phyloP scores from a whole-genome alignment of 2,329 filamentous ascomycete genomes.

The Xylaria sp. region DNA sequence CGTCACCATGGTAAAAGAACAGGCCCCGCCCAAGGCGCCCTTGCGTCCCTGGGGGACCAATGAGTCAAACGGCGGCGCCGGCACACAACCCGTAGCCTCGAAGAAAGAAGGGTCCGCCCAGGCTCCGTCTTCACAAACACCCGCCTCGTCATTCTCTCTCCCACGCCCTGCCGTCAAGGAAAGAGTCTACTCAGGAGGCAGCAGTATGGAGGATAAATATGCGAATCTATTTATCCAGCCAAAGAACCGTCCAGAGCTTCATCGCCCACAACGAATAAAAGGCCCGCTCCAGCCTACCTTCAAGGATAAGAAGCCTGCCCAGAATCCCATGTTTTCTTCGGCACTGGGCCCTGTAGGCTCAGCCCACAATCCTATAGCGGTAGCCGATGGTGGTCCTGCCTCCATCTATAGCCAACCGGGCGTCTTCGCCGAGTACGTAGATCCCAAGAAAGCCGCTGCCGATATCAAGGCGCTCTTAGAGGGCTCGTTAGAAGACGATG shows the following conservation, averaged over 20 bases:
- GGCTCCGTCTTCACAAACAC: conserved; percentile 34
- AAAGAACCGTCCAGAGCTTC: conserved; percentile 67
- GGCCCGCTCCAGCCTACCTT: conserved; percentile 61
- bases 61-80: conserved; percentile 37
- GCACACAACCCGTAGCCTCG: conserved; percentile 24
- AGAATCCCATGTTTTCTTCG: conserved; percentile 62
- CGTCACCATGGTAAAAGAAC: conserved; percentile 60
- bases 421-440: conserved; percentile 72
- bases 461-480: conserved; percentile 86
- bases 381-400: conserved; percentile 43
- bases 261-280: conserved; percentile 61
- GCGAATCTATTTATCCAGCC: conserved; percentile 65
- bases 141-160: conserved; percentile 19
- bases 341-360: conserved; percentile 47
- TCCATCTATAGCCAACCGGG: conserved; percentile 53
- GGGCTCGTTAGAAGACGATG: conserved; percentile 80
- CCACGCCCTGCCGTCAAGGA: conserved; percentile 47
- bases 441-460: conserved; percentile 76
- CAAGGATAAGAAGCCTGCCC: conserved; percentile 60
- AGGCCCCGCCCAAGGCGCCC: conserved; percentile 58
- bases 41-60: conserved; percentile 54
- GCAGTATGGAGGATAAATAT: conserved; percentile 64
- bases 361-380: conserved; percentile 48
- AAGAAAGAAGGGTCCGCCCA: conserved; percentile 22
- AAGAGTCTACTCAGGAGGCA: conserved; percentile 41